Evolutionary conservation across 2,329 filamentous ascomycete species (phyloP).

Genomic region (Ophiostoma montium): DNA sequence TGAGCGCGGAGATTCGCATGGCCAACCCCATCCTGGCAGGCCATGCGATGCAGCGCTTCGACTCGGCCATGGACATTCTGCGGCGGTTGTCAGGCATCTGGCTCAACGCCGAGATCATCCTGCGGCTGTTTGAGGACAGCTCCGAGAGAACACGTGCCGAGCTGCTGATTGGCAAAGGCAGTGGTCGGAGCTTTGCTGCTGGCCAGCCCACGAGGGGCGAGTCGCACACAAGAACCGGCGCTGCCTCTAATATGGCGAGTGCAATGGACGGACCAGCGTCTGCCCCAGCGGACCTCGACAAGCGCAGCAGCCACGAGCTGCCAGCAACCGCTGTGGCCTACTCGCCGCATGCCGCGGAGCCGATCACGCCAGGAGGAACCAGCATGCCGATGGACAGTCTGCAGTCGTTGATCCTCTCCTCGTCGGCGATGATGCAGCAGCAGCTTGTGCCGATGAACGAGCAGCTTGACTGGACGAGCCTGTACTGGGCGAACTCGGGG

Average conservation of each 20-base stretch:
- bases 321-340: background rate
- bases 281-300: background rate
- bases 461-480: constrained; percentile 10
- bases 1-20: constrained; percentile 14
- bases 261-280: no score
- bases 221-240: background rate
- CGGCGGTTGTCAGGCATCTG: constrained; percentile 13
- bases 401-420: background rate
- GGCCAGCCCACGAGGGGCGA: background rate
- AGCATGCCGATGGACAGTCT: background rate
- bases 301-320: background rate
- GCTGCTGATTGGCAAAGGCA: constrained; percentile 4
- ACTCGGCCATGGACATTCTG: constrained; percentile 13
- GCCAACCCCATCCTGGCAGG: constrained; percentile 14
- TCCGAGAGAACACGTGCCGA: constrained; percentile 2
- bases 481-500: constrained; percentile 10
- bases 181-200: background rate
- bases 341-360: background rate
- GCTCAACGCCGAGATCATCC: constrained; percentile 14
- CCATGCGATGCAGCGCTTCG: constrained; percentile 13
- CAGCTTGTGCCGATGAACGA: constrained; percentile 8
- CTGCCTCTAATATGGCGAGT: no score
- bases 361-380: background rate
- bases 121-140: constrained; percentile 19
- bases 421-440: background rate